Evolutionary conservation across 306 rosid genomes (phyloP).

Genomic region (Quillaja saponaria): DNA sequence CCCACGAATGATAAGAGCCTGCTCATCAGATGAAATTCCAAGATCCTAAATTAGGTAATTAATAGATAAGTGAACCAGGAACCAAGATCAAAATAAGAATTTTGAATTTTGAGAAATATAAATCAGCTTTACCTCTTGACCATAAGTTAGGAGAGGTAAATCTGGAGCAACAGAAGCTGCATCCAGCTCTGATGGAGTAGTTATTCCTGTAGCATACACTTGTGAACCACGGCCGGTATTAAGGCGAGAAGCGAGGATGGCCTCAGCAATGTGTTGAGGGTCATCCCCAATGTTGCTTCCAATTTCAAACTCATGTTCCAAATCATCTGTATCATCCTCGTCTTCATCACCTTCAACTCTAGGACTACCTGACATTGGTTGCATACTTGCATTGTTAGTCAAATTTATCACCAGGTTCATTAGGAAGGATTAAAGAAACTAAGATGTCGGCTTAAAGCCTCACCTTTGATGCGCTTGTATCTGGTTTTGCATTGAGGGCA

Average conservation of each 20-base stretch:
- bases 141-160: constrained; percentile 74
- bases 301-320: constrained; percentile 81
- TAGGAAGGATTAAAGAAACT: neutral
- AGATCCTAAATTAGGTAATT: constrained; percentile 50
- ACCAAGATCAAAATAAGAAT: constrained; percentile 15
- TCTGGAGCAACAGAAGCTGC: constrained; percentile 57
- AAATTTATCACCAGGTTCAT: constrained; percentile 13
- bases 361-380: constrained; percentile 58
- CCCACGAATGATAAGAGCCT: constrained; percentile 76
- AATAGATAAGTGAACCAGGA: constrained; percentile 23
- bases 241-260: constrained; percentile 61
- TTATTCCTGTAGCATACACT: constrained; percentile 41
- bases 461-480: constrained; percentile 83
- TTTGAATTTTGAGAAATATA: constrained; percentile 21
- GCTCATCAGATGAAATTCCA: constrained; percentile 83
- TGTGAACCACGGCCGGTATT: constrained; percentile 55
- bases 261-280: constrained; percentile 56
- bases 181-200: constrained; percentile 57
- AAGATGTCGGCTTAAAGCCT: neutral
- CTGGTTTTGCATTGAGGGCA: constrained; percentile 94
- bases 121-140: constrained; percentile 62
- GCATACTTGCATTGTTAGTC: constrained; percentile 17
- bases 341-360: constrained; percentile 93
- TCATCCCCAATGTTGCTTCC: constrained; percentile 51
- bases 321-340: constrained; percentile 80